These are phyloP conservation scores for Rhododendron mucronatum DNA, from an alignment of 148 eudicot genomes.

Conservation along the genomic window DNA sequence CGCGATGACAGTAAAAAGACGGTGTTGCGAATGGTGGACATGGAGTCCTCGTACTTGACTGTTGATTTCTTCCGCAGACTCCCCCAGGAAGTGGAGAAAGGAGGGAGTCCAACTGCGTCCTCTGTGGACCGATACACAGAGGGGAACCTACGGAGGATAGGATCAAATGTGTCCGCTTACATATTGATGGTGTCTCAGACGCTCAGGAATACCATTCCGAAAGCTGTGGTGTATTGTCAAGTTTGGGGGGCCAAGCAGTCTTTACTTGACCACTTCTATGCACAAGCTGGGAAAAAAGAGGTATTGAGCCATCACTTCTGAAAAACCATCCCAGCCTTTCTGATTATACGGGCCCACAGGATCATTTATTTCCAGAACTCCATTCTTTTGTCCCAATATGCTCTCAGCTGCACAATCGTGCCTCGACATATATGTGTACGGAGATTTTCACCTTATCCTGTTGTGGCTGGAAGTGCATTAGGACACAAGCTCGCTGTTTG, in stretches of 20 bases:
- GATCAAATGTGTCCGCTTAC: constrained; percentile 44
- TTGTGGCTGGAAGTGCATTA: neutral
- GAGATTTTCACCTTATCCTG: neutral
- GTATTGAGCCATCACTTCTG: constrained; percentile 17
- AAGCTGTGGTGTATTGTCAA: constrained; percentile 61
- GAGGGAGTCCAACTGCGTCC: constrained; percentile 24
- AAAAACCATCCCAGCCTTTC: neutral
- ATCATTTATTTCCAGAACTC: neutral
- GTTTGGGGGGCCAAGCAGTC: constrained; percentile 47
- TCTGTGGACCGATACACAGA: constrained; percentile 49
- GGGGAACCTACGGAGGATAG: constrained; percentile 48
- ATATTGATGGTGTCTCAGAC: constrained; percentile 48
- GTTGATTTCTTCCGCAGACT: constrained; percentile 73
- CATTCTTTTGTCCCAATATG: neutral
- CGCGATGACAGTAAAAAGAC: constrained; percentile 73
- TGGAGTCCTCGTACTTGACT: constrained; percentile 75
- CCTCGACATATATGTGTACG: neutral
- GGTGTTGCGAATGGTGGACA: constrained; percentile 60
- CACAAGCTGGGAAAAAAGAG: constrained; percentile 41
- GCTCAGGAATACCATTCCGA: constrained; percentile 51
- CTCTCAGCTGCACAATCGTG: neutral
- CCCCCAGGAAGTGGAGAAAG: constrained; percentile 52
- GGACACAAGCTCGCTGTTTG: neutral
- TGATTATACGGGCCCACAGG: neutral
- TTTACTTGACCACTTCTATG: constrained; percentile 43